A percentile compares a stretch with the other conserved stretches of the same genome.
Conservation (phyloP, 2,329 filamentous ascomycete species). For the Mariannaea elegans region DNA sequence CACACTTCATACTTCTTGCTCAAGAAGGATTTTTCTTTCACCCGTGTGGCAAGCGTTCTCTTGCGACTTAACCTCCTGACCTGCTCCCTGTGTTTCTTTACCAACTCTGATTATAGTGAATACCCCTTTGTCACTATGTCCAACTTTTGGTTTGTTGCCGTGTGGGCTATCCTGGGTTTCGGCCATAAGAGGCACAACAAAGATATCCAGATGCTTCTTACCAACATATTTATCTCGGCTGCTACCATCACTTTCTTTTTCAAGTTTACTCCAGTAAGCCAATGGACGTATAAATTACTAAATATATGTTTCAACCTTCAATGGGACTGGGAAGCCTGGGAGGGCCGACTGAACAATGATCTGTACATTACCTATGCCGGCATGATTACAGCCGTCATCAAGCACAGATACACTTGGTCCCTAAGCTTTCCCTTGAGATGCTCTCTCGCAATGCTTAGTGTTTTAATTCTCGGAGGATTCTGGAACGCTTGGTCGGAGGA, state of each 20-base stretch:
- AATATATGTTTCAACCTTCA: slow-evolving; percentile 54
- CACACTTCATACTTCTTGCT: slow-evolving; percentile 67
- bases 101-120: slow-evolving; percentile 59
- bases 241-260: slow-evolving; percentile 47
- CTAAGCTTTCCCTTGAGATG: slow-evolving; percentile 33
- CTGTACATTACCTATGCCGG: slow-evolving; percentile 67
- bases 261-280: slow-evolving; percentile 25
- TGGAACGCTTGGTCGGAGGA: slow-evolving; percentile 4
- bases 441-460: slow-evolving; percentile 45
- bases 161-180: slow-evolving; percentile 60
- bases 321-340: slow-evolving; percentile 59
- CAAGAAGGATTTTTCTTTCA: slow-evolving; percentile 64
- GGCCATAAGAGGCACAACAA: slow-evolving; percentile 52
- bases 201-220: slow-evolving; percentile 51
- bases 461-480: slow-evolving; percentile 24
- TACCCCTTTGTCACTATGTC: slow-evolving; percentile 68
- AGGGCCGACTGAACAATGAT: slow-evolving; percentile 61
- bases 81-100: slow-evolving; percentile 61
- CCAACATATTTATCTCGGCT: slow-evolving; percentile 57
- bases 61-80: slow-evolving; percentile 66
- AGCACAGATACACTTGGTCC: slow-evolving; percentile 28
- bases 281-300: slow-evolving; percentile 43
- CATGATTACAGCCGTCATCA: slow-evolving; percentile 52
- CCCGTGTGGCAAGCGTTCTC: slow-evolving; percentile 60
- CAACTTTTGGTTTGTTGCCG: slow-evolving; percentile 69